Base-by-base conservation (phyloP, 768 basidiomycete species). In the Harrya chromipes region DNA sequence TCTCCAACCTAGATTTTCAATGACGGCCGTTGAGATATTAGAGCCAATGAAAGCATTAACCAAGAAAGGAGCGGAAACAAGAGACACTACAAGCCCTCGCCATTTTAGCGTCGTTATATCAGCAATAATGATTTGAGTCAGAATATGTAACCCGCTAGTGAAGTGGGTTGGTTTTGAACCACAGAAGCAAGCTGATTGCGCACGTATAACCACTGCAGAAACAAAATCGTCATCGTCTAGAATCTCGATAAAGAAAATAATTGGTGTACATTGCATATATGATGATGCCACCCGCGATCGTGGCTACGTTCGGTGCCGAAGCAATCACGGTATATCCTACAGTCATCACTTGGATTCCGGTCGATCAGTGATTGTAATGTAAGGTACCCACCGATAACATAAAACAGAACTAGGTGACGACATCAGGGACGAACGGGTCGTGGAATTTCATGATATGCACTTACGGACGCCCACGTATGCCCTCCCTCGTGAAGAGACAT, bases 41-140 rank as follows among this genome's bases (percentile, higher is more conserved):
- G 79, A 70, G n/a, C 82, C 82, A 49, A 85, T 70, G 59, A 83
- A 84, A 3, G 73, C 80, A 61, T 85, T 85, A 63, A 85, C 70
- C 52, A 85, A 67, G 66, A 80, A 82, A 4, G 80, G 80, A 36
- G 73, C 53, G 7, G 76, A 73, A 12, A 73, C 74, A 24, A 82
- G 65, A 7, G 68, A 67, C 7, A 71, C 72, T 23, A 81, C 74
- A 20, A 81, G 62, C 8, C 81, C 79, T 46, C 82, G 73, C 78
- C 79, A 81, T 60, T 70, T 69, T 16, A 82, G 73, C 7, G 80
- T 78, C 2, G 81, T 82, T 47, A 78, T 77, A 57, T 83, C 81
- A 20, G 81, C 82, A 43, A 83, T 81, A 56, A 83, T 76, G 51
- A 84, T 80, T 50, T 82, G 79, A 14, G 79, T 83, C 8, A 85